Evolutionary conservation across 1,284 basidiomycete species (phyloP).

Genomic region (Irpex sp.): DNA sequence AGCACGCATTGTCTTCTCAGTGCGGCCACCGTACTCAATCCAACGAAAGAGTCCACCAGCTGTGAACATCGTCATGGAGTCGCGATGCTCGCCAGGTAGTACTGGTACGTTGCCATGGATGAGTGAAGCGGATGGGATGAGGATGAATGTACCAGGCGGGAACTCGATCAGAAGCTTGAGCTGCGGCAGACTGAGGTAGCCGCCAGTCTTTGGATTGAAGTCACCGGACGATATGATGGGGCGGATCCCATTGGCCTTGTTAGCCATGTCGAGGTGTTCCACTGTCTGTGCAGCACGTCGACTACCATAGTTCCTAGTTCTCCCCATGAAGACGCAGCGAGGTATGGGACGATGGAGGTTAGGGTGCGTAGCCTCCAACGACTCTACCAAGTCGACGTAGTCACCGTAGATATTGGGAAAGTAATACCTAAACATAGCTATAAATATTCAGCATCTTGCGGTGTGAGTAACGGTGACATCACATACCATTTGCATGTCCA

Average conservation of each 20-base stretch:
- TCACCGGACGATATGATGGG: constrained; percentile 21
- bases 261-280: constrained; percentile 18
- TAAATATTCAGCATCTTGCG: background rate
- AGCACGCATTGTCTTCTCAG: background rate
- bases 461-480: no score
- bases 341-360: no score
- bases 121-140: constrained; percentile 26
- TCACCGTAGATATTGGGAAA: background rate
- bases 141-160: constrained; percentile 19
- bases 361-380: no score
- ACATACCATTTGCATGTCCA: background rate
- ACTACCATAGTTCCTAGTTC: constrained; percentile 13
- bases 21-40: constrained; percentile 17
- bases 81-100: constrained; percentile 14
- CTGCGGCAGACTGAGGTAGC: constrained; percentile 25
- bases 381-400: background rate
- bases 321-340: no score
- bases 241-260: constrained; percentile 21
- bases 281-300: background rate
- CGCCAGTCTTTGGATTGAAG: constrained; percentile 20
- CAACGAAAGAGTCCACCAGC: constrained; percentile 23
- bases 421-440: background rate
- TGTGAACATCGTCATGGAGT: constrained; percentile 23
- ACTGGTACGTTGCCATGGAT: constrained; percentile 22
- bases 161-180: constrained; percentile 23